Evolutionary conservation across 257 asterid species (phyloP).

Genomic region (Plantago major): DNA sequence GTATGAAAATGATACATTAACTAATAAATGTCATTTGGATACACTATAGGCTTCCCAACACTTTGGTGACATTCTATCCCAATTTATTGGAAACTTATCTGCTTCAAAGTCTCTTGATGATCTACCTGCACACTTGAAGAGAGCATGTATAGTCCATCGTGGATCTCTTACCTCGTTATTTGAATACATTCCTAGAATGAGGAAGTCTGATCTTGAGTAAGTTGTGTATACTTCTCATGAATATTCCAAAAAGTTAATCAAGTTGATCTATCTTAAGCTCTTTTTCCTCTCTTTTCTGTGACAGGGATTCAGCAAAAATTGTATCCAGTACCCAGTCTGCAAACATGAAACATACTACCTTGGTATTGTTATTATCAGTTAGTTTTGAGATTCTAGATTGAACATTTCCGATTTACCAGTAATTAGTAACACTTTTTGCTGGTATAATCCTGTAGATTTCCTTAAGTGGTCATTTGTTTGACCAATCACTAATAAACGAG

Average conservation of each 20-base stretch:
- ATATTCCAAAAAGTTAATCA: background rate
- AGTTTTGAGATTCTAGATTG: slow-evolving; percentile 3
- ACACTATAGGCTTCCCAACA: slow-evolving; percentile 82
- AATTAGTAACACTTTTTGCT: slow-evolving; percentile 13
- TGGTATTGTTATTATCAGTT: slow-evolving; percentile 44
- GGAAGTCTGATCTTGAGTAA: slow-evolving; percentile 69
- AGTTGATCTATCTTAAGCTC: slow-evolving; percentile 5
- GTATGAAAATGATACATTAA: background rate
- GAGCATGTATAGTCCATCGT: slow-evolving; percentile 80
- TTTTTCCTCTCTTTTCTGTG: slow-evolving; percentile 16
- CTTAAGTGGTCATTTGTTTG: slow-evolving; percentile 94
- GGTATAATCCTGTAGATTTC: slow-evolving; percentile 55
- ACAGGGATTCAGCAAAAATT: slow-evolving; percentile 48
- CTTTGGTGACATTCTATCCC: slow-evolving; percentile 79
- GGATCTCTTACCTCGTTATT: slow-evolving; percentile 72
- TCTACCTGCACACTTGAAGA: slow-evolving; percentile 67
- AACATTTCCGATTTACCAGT: slow-evolving; percentile 3
- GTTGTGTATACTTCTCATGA: slow-evolving; percentile 24
- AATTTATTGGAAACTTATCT: slow-evolving; percentile 71
- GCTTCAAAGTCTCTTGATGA: slow-evolving; percentile 48
- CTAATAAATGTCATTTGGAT: slow-evolving; percentile 5
- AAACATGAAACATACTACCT: slow-evolving; percentile 57
- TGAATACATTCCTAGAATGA: slow-evolving; percentile 86
- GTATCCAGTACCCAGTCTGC: slow-evolving; percentile 32
- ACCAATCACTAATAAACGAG: slow-evolving; percentile 79